Evolutionary conservation across 129 eudicot species (phyloP).

Genomic region (Flaveria brownii): DNA sequence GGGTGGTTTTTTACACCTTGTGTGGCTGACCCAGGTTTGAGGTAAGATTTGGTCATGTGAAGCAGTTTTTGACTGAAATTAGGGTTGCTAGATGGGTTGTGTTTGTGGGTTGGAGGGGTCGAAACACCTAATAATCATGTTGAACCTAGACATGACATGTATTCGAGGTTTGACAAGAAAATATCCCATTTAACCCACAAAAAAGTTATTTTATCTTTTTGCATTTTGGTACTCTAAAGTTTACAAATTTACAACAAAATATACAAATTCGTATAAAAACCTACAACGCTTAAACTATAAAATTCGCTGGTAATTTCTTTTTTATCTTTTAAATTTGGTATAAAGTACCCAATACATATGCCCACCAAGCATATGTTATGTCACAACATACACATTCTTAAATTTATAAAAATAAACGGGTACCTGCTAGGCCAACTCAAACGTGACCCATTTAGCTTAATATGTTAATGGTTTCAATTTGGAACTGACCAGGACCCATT

Average conservation of each 20-base stretch:
- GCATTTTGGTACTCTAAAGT: neutral
- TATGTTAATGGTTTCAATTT: neutral
- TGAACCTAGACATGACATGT: neutral
- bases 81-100: neutral
- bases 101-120: neutral
- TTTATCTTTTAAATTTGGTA: too few species aligned
- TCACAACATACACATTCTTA: neutral
- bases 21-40: conserved; percentile 75
- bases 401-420: neutral
- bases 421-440: neutral
- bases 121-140: too few species aligned
- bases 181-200: too few species aligned
- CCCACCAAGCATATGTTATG: neutral
- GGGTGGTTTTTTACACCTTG: conserved; percentile 99
- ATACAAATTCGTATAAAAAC: too few species aligned
- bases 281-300: too few species aligned
- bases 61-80: neutral
- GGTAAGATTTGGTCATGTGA: conserved; percentile 45
- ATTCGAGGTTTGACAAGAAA: too few species aligned
- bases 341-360: too few species aligned
- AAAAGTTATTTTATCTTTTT: neutral
- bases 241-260: neutral
- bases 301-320: too few species aligned
- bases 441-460: neutral
- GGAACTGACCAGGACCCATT: too few species aligned